These are phyloP conservation scores for Phytophthora podocarpi DNA, from an alignment of 352 stramenopile genomes.

Conservation along the genomic window DNA sequence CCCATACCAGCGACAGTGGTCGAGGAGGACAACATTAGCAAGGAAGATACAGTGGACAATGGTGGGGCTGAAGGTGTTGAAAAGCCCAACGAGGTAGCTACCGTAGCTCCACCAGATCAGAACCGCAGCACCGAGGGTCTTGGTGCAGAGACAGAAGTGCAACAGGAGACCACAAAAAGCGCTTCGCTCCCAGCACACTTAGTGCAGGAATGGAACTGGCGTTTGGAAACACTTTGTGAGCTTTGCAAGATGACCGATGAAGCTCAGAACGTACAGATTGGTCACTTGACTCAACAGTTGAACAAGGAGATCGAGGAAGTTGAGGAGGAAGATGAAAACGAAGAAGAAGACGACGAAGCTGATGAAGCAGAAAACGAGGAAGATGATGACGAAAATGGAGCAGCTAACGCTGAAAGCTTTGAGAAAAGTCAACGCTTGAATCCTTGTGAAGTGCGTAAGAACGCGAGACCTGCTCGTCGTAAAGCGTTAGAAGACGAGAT, in stretches of 20 bases:
- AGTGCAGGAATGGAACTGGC: constrained; percentile 38
- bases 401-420: background rate
- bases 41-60: constrained; percentile 2
- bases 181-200: background rate
- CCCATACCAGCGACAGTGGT: background rate
- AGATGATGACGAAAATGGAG: constrained; percentile 14
- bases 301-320: constrained; percentile 29
- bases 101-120: constrained; percentile 1
- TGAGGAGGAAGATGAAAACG: constrained; percentile 36
- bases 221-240: constrained; percentile 32
- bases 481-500: constrained; percentile 27
- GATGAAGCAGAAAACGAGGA: constrained; percentile 29
- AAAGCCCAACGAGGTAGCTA: background rate
- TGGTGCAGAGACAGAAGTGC: background rate
- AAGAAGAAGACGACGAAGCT: constrained; percentile 30
- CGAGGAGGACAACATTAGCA: constrained; percentile 1
- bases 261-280: constrained; percentile 22
- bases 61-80: background rate
- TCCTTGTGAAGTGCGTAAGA: constrained; percentile 12
- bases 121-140: background rate
- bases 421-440: constrained; percentile 4
- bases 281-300: constrained; percentile 17
- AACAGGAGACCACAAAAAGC: background rate
- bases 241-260: constrained; percentile 37
- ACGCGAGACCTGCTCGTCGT: constrained; percentile 22